These are phyloP conservation scores for Sclerospora graminicola DNA, from an alignment of 352 stramenopile species.

Conservation along the genomic window DNA sequence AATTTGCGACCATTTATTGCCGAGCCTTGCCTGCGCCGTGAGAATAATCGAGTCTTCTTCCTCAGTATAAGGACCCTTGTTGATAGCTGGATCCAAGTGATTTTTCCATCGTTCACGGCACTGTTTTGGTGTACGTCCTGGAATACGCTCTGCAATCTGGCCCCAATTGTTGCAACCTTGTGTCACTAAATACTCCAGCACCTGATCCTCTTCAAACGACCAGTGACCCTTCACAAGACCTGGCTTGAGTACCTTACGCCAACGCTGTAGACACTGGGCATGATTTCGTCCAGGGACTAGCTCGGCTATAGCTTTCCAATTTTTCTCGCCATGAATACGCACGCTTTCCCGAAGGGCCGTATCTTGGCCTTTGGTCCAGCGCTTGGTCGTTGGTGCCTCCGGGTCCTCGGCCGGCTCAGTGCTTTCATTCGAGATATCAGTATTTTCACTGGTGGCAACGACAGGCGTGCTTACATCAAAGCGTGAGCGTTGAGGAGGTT, in stretches of 20 bases:
- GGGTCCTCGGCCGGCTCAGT: slow-evolving; percentile 34
- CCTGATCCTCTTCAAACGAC: slow-evolving; percentile 91
- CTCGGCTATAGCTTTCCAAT: slow-evolving; percentile 86
- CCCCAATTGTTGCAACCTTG: slow-evolving; percentile 90
- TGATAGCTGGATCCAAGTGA: slow-evolving; percentile 85
- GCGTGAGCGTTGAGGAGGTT: slow-evolving; percentile 50
- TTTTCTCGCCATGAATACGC: slow-evolving; percentile 76
- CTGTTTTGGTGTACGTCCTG: slow-evolving; percentile 87
- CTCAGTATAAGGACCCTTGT: slow-evolving; percentile 91
- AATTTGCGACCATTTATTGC: slow-evolving; percentile 96
- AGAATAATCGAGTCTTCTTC: slow-evolving; percentile 93
- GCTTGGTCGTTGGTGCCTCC: slow-evolving; percentile 71
- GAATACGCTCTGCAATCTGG: slow-evolving; percentile 87
- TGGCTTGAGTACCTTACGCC: slow-evolving; percentile 90
- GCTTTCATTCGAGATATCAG: slow-evolving; percentile 29
- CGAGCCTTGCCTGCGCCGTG: slow-evolving; percentile 79
- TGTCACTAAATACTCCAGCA: slow-evolving; percentile 86
- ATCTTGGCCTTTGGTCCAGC: slow-evolving; percentile 85
- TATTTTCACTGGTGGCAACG: slow-evolving; percentile 10
- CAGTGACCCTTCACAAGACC: slow-evolving; percentile 93
- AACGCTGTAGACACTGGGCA: slow-evolving; percentile 83
- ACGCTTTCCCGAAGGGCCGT: slow-evolving; percentile 74
- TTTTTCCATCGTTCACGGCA: slow-evolving; percentile 88
- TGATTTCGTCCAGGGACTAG: slow-evolving; percentile 78
- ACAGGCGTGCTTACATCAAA: slow-evolving; percentile 22